phyloP scores from a whole-genome alignment of 2,329 filamentous ascomycete species.

The Arthrinium puccinioides region DNA sequence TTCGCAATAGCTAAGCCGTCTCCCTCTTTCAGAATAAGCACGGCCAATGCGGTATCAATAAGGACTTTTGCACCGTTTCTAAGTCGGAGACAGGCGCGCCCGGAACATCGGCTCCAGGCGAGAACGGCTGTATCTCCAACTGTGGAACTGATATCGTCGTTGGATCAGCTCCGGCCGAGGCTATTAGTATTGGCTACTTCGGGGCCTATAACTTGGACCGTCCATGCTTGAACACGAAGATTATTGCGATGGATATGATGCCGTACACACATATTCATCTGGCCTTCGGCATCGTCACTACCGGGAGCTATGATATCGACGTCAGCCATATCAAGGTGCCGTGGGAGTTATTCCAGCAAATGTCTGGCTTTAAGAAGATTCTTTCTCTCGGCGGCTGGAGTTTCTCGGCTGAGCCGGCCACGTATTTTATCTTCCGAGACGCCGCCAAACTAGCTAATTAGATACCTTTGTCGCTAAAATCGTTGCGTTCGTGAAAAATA shows the following conservation, averaged over 20 bases:
- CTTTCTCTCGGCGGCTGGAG: slow-evolving; percentile 34
- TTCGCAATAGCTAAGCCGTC: background rate
- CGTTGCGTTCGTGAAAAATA: slow-evolving; percentile 7
- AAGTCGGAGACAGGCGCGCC: slow-evolving; percentile 17
- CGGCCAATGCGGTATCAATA: slow-evolving; percentile 27
- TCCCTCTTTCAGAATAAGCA: no score
- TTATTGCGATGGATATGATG: slow-evolving; percentile 9
- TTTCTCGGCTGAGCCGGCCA: slow-evolving; percentile 23
- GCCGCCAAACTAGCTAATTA: slow-evolving; percentile 20
- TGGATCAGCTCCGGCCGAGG: background rate
- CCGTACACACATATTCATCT: slow-evolving; percentile 27
- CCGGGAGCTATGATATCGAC: slow-evolving; percentile 9
- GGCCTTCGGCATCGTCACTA: slow-evolving; percentile 24
- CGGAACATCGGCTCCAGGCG: slow-evolving; percentile 19
- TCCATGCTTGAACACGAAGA: slow-evolving; percentile 19
- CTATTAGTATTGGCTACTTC: slow-evolving; percentile 20
- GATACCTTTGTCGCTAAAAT: slow-evolving; percentile 7
- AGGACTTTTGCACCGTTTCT: slow-evolving; percentile 22
- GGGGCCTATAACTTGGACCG: slow-evolving; percentile 26
- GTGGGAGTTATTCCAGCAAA: slow-evolving; percentile 17
- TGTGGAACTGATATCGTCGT: slow-evolving; percentile 21
- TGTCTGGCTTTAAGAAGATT: slow-evolving; percentile 20
- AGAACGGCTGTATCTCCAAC: slow-evolving; percentile 26
- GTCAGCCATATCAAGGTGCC: slow-evolving; percentile 11
- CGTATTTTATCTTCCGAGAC: slow-evolving; percentile 24